These are phyloP conservation scores for Boletus semigastroideus DNA, from an alignment of 1,284 basidiomycete species.

Conservation along the genomic window DNA sequence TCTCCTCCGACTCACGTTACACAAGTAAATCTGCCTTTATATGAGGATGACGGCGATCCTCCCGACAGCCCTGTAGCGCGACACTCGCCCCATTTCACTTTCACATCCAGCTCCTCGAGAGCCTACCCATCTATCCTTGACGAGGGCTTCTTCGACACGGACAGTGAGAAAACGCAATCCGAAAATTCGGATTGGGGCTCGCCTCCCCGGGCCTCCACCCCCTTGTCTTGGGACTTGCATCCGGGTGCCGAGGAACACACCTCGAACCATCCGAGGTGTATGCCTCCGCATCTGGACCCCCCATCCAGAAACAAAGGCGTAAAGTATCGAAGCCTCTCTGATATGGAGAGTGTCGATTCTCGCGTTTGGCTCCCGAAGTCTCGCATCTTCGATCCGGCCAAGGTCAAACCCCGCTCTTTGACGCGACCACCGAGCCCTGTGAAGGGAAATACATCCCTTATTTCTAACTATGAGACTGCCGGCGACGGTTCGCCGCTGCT, in stretches of 20 bases:
- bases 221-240: constrained; percentile 3
- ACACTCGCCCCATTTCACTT: constrained; percentile 15
- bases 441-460: constrained; percentile 6
- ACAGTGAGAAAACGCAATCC: background rate
- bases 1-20: constrained; percentile 30
- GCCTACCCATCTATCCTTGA: constrained; percentile 8
- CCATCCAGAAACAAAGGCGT: constrained; percentile 17
- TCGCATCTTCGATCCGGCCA: constrained; percentile 29
- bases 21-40: constrained; percentile 16
- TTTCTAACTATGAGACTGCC: background rate
- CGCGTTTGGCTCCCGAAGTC: constrained; percentile 31
- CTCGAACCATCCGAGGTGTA: constrained; percentile 4
- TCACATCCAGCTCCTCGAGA: constrained; percentile 17
- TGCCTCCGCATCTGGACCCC: constrained; percentile 9
- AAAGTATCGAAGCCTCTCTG: constrained; percentile 19
- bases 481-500: background rate
- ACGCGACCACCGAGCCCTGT: constrained; percentile 24
- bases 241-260: constrained; percentile 11
- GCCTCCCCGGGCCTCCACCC: background rate
- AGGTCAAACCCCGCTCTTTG: constrained; percentile 23
- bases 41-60: constrained; percentile 16
- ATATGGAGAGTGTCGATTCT: constrained; percentile 18
- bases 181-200: constrained; percentile 11
- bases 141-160: background rate
- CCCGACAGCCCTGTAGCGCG: constrained; percentile 2